Base-by-base conservation (phyloP, 352 stramenopile species). In the Pythium grandisporangium region DNA sequence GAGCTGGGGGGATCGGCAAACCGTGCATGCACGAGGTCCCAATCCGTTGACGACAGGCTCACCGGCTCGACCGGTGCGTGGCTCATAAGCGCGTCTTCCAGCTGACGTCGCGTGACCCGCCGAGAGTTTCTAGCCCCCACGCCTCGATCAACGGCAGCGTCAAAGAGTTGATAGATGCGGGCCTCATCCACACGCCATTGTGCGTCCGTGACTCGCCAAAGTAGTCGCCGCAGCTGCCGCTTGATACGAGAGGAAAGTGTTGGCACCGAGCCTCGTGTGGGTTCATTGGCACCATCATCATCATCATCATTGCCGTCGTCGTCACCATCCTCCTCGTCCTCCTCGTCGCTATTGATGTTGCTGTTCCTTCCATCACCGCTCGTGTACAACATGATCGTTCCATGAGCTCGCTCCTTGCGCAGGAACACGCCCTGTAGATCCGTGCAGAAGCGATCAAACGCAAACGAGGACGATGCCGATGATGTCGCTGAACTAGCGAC, bases 341-440 rank as follows among this genome's bases (percentile, higher is more conserved):
- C 24, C 23, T 30, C n/a, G 34, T 8, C 5, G 32, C 32, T 7
- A 16, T n/a, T 14, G 6, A n/a, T n/a, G n/a, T n/a, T n/a, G n/a
- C n/a, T n/a, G n/a, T n/a, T n/a, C n/a, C n/a, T n/a, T n/a, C n/a
- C n/a, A n/a, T n/a, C n/a, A n/a, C n/a, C n/a, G n/a, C 10, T 36
- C 4, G 6, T 16, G 10, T 42, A 29, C 2, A 42, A 39, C 20
- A 70, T 45, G 8, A 83, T 39, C 1, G 65, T 41, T 4, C 66
- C 72, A 0, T 42, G 42, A 16, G 70, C 43, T 14, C 30, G 44
- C 34, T 85, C 72, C 29, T 79, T 81, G 12, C 54, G 55, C 5
- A 65, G 45, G 39, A 70, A 82, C 10, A 80, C 72, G 33, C 53
- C 63, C 45, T 83, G 66, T 20, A 85, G 43, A 48, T 85, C 69